Base-by-base conservation (phyloP, 108 stramenopile species). In the Nitzschia sp. region DNA sequence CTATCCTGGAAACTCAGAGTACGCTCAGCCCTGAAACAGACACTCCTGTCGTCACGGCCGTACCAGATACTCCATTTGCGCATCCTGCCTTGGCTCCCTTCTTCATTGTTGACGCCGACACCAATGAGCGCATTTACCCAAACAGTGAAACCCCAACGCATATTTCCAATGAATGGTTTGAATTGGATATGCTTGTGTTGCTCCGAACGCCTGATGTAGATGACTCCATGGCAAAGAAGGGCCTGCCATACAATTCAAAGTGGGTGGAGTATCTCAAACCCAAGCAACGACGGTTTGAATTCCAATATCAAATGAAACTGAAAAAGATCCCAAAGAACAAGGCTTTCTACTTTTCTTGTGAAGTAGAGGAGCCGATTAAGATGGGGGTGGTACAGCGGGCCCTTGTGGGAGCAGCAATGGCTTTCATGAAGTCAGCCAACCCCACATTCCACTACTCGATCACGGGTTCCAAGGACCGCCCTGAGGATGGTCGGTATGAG, bases 331-430 rank as follows among this genome's bases (percentile, higher is more conserved):
- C 90, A 3, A 29, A 65, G 19, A 87, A 84, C 5, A 76, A 78
- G n/a, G 77, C 78, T 24, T 63, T 95, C 3, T 95, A 87, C 65
- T 84, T 95, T 77, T 85, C 90, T 14, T 84, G 80, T 51, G 91
- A 94, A 59, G 54, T 95, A 25, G 86, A 91, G 10, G 81, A 94
- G 61, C 87, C 92, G 5, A 72, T 89, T 20, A 84, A 86, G 39
- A 80, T 94, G 86, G 96, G 96, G 12, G 80, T 95, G 51, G 81
- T 97, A 51, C 89, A 90, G 34, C 82, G 90, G 34, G 90, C 96
- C 8, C 78, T 97, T 54, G 89, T 89, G 10, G 81, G 84, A 20
- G 84, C 92, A 19, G 89, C 89, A 0, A 78, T 97, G 84, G 84
- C 87, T 22, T 95, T 95, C 55, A 86, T 93, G 51, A 88, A 87